phyloP scores from a whole-genome alignment of 2,329 filamentous ascomycete species.

The Trichoderma guizhouense region DNA sequence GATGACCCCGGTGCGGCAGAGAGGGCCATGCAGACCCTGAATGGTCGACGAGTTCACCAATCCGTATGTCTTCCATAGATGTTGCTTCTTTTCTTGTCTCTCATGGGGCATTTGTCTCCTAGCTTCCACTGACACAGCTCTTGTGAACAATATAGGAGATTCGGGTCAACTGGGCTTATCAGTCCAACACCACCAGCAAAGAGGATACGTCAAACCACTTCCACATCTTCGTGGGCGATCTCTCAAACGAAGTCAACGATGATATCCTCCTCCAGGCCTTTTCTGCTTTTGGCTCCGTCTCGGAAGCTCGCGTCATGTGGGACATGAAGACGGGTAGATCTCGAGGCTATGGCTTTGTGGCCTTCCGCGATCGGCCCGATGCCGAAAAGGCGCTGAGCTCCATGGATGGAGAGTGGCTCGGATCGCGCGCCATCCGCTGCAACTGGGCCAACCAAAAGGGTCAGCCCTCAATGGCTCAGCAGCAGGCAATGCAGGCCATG shows the following conservation, averaged over 20 bases:
- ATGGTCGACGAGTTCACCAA: conserved; percentile 92
- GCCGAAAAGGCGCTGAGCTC: conserved; percentile 94
- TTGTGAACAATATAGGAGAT: conserved; percentile 66
- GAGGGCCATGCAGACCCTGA: conserved; percentile 94
- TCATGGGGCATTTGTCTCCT: neutral
- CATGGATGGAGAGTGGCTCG: conserved; percentile 99
- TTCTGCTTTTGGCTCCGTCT: conserved; percentile 91
- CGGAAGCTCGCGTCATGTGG: conserved; percentile 99
- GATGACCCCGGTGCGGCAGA: conserved; percentile 96
- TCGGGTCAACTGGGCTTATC: conserved; percentile 98
- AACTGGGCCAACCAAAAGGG: conserved; percentile 99
- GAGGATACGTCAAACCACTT: conserved; percentile 98
- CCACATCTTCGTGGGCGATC: conserved; percentile 96
- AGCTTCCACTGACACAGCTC: neutral
- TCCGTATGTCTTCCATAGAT: conserved; percentile 54
- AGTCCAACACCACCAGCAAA: conserved; percentile 90
- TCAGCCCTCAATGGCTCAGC: conserved; percentile 97
- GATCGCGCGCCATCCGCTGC: conserved; percentile 95
- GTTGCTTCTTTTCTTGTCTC: neutral
- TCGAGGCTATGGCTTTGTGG: conserved; percentile 95
- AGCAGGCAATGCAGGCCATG: conserved; percentile 95
- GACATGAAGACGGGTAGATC: conserved; percentile 99
- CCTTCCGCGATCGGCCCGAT: conserved; percentile 88
- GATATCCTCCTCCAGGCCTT: conserved; percentile 92
- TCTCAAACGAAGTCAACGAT: conserved; percentile 98